Evolutionary conservation across 805 yeast species (phyloP).

Genomic region (Candida parachauliodes): DNA sequence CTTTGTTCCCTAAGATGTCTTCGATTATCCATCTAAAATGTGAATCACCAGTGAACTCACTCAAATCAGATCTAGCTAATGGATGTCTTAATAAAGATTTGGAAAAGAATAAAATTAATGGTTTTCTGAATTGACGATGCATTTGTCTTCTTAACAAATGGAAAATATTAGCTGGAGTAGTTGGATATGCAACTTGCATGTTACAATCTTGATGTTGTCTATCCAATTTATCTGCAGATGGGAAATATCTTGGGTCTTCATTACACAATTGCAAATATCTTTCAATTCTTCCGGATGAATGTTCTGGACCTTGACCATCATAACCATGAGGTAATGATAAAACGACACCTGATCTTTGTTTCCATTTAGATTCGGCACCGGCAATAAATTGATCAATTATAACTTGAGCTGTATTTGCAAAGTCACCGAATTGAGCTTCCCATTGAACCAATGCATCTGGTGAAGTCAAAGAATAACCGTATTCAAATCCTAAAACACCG

Average conservation of each 20-base stretch:
- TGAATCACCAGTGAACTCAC: conserved; percentile 87
- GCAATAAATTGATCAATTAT: conserved; percentile 95
- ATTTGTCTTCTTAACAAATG: conserved; percentile 97
- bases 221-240: conserved; percentile 79
- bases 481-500: conserved; percentile 99
- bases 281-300: conserved; percentile 95
- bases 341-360: conserved; percentile 95
- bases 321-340: conserved; percentile 97
- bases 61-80: conserved; percentile 80
- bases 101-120: conserved; percentile 83
- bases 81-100: conserved; percentile 96
- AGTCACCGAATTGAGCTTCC: conserved; percentile 99
- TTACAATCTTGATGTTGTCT: conserved; percentile 99
- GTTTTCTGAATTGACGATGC: conserved; percentile 98
- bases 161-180: conserved; percentile 96
- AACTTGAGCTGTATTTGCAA: conserved; percentile 99
- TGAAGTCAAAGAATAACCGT: conserved; percentile 95
- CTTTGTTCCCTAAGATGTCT: conserved; percentile 79
- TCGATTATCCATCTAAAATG: conserved; percentile 96
- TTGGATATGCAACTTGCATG: conserved; percentile 97
- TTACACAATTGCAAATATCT: conserved; percentile 93
- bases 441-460: conserved; percentile 97
- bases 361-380: conserved; percentile 97
- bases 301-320: conserved; percentile 99
- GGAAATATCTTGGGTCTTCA: conserved; percentile 95